A percentile compares a stretch with the other conserved stretches of the same genome.
Conservation (phyloP, 164 flowering plant genomes). For the Buxus sempervirens region DNA sequence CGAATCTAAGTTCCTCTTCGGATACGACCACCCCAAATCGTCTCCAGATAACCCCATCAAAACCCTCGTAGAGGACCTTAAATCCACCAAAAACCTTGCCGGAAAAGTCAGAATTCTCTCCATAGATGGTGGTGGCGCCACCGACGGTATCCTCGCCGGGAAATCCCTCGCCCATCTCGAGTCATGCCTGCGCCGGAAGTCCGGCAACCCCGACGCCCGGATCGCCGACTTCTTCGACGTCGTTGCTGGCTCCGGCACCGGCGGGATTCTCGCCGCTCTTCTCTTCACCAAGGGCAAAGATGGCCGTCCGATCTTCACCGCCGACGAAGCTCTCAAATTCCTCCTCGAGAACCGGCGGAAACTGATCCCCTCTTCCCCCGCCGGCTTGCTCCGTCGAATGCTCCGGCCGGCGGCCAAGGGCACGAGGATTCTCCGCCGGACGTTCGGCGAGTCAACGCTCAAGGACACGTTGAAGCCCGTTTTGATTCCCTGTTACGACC, state of each 20-base stretch:
- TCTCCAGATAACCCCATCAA: neutral
- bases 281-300: slow-evolving; percentile 49
- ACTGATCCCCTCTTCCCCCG: slow-evolving; percentile 16
- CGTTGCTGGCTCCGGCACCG: slow-evolving; percentile 59
- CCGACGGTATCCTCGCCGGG: slow-evolving; percentile 54
- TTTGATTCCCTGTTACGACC: slow-evolving; percentile 61
- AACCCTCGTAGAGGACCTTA: slow-evolving; percentile 5
- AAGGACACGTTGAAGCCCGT: slow-evolving; percentile 61
- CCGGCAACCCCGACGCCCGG: slow-evolving; percentile 41
- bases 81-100: slow-evolving; percentile 8
- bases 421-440: slow-evolving; percentile 24
- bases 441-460: slow-evolving; percentile 43
- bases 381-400: slow-evolving; percentile 27
- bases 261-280: slow-evolving; percentile 55
- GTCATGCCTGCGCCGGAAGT: slow-evolving; percentile 26
- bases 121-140: slow-evolving; percentile 50
- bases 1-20: slow-evolving; percentile 44
- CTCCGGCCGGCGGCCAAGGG: slow-evolving; percentile 19
- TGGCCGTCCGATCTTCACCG: slow-evolving; percentile 39
- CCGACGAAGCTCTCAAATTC: slow-evolving; percentile 41
- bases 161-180: slow-evolving; percentile 48
- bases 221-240: slow-evolving; percentile 62
- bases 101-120: slow-evolving; percentile 58
- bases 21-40: slow-evolving; percentile 22
- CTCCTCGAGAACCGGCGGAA: slow-evolving; percentile 28